These are phyloP conservation scores for Dactylellina leptospora DNA, from an alignment of 2,329 filamentous ascomycete species.

Conservation along the genomic window DNA sequence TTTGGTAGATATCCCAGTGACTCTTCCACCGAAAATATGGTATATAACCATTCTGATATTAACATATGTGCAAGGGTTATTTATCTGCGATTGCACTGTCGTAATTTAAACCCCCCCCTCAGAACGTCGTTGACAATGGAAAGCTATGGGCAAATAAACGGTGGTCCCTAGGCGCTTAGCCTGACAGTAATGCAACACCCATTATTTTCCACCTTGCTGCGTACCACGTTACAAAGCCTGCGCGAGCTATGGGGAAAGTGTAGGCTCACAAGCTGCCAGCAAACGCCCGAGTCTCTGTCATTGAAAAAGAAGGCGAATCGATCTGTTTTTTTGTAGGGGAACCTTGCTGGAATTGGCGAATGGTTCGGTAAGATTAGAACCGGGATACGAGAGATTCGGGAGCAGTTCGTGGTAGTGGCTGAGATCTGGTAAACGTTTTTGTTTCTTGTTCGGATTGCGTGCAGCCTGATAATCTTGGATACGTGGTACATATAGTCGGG, in stretches of 20 bases:
- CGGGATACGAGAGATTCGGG: conserved; percentile 6
- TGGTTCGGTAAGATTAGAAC: conserved; percentile 27
- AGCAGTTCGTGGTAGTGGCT: neutral
- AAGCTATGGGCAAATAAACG: conserved; percentile 29
- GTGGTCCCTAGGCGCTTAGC: conserved; percentile 40
- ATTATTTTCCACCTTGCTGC: conserved; percentile 33
- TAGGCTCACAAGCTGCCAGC: neutral
- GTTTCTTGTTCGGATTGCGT: conserved; percentile 2
- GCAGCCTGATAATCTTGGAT: neutral
- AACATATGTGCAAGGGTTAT: conserved; percentile 23
- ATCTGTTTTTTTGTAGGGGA: conserved; percentile 4
- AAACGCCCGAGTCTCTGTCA: conserved; percentile 16
- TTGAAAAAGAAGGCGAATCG: conserved; percentile 10
- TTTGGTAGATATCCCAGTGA: conserved; percentile 25
- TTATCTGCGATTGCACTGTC: conserved; percentile 27
- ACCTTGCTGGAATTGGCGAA: conserved; percentile 14
- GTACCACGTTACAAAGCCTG: conserved; percentile 27
- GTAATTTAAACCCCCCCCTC: conserved; percentile 19
- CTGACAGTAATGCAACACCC: conserved; percentile 51
- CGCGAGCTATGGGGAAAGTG: no score
- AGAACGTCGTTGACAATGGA: neutral
- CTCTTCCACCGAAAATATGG: neutral
- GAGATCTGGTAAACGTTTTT: no score
- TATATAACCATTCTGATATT: conserved; percentile 35
- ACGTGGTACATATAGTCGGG: neutral